Conservation (phyloP, 2,329 filamentous ascomycete species). For the Talaromyces marneffei region DNA sequence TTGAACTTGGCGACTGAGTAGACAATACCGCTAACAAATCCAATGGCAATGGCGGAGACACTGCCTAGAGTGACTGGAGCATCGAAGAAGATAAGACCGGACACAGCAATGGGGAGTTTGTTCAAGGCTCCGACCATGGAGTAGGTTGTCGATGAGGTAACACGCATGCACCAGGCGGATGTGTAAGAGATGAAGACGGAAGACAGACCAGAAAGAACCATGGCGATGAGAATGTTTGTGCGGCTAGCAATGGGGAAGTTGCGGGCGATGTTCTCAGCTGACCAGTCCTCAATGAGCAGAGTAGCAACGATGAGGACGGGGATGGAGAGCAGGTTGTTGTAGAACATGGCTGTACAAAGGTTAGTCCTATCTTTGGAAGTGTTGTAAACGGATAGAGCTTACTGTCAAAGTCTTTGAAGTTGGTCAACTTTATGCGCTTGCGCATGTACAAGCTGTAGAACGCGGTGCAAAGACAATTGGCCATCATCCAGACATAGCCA, state of each 20-base stretch:
- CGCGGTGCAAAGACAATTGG: conserved; percentile 93
- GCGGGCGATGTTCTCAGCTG: conserved; percentile 67
- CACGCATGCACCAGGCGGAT: conserved; percentile 96
- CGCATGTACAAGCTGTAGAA: conserved; percentile 88
- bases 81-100: conserved; percentile 89
- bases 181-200: conserved; percentile 99
- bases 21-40: conserved; percentile 86
- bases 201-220: conserved; percentile 88
- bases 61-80: conserved; percentile 88
- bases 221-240: conserved; percentile 74
- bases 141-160: conserved; percentile 96
- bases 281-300: conserved; percentile 87
- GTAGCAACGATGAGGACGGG: conserved; percentile 81
- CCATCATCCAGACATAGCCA: conserved; percentile 94
- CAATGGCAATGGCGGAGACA: conserved; percentile 83
- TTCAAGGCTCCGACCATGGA: conserved; percentile 98
- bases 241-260: conserved; percentile 85
- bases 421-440: conserved; percentile 98
- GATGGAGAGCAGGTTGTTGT: conserved; percentile 97
- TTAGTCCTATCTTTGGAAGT: conserved; percentile 33
- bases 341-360: conserved; percentile 77
- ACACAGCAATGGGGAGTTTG: conserved; percentile 92
- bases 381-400: conserved; percentile 83
- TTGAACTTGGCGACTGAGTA: conserved; percentile 83
- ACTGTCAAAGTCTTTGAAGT: conserved; percentile 99